A percentile compares a stretch with the other conserved stretches of the same genome.
These are phyloP conservation scores for Candida maris DNA, from an alignment of 805 yeast species.

Conservation along the genomic window DNA sequence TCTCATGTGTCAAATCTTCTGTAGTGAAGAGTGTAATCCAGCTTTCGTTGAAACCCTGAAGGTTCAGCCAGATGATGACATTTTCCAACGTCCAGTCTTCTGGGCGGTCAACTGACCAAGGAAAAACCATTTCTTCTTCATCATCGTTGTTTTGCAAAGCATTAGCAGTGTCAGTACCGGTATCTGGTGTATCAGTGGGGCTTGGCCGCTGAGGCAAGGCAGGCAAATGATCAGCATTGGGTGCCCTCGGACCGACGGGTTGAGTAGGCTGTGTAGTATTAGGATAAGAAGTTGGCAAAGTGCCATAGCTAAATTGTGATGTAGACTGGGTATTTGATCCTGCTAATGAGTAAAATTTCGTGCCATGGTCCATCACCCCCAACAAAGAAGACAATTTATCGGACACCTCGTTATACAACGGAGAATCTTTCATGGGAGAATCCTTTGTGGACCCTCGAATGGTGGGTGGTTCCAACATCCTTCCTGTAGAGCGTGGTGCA, in stretches of 20 bases:
- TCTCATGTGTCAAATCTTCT: constrained; percentile 55
- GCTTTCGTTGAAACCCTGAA: constrained; percentile 62
- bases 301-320: neutral
- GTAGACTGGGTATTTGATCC: neutral
- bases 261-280: constrained; percentile 4
- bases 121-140: constrained; percentile 6
- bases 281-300: neutral
- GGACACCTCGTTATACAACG: constrained; percentile 21
- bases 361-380: constrained; percentile 9
- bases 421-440: constrained; percentile 9
- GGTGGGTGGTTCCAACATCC: neutral
- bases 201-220: neutral
- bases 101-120: constrained; percentile 51
- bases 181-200: neutral
- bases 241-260: constrained; percentile 8
- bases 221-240: constrained; percentile 23
- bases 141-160: neutral
- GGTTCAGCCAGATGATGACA: constrained; percentile 64
- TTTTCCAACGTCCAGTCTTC: constrained; percentile 70
- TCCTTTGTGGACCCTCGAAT: neutral
- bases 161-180: neutral
- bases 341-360: neutral
- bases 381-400: constrained; percentile 18
- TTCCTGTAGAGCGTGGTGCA: neutral
- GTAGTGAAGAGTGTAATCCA: constrained; percentile 69